Base-by-base conservation (phyloP, 768 basidiomycete genomes). In the Amanita polypyramis region DNA sequence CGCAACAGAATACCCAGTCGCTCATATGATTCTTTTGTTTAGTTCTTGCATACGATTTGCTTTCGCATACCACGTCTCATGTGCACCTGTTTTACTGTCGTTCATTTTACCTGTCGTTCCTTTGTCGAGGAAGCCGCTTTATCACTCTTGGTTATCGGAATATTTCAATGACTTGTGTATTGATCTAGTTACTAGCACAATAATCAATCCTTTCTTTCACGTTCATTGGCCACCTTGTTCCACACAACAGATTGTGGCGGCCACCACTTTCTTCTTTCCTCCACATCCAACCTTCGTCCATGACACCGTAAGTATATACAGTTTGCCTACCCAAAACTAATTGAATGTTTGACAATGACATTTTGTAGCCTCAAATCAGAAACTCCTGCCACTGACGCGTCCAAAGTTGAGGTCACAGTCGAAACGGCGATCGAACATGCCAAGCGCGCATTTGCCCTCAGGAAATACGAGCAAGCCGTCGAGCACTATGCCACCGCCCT, bases 361-460 rank as follows among this genome's bases (percentile, higher is more conserved):
- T 21, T n/a, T 36, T 19, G 10, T 25, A 49, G 37, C 32, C 10
- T 29, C 30, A 20, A 33, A n/a, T 25, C 38, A 48, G 29, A 36
- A 30, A 14, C 32, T n/a, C 32, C 47, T 30, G 30, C 47, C 47
- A 34, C 39, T 32, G 64, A 69, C 59, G 60, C 60, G 55, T 56
- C 61, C 19, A 44, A 51, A 17, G 43, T 25, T 43, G 47, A 54
- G 47, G 54, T 61, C 43, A 66, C 68, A 14, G 55, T 84, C 49
- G 80, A 82, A 55, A 75, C 66, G 40, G 70, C 74, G 8, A 68
- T 91, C 47, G 87, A 88, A 59, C 83, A 80, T 52, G 89, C 83
- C 1, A 86, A 85, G 72, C 86, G 88, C 70, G 88, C 89, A 1
- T 88, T 89, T 64, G 89, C 91, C 23, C 77, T 93, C 59, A 77